Evolutionary conservation across 2,329 filamentous ascomycete species (phyloP).

Genomic region (Davidsoniella neocaledoniae): DNA sequence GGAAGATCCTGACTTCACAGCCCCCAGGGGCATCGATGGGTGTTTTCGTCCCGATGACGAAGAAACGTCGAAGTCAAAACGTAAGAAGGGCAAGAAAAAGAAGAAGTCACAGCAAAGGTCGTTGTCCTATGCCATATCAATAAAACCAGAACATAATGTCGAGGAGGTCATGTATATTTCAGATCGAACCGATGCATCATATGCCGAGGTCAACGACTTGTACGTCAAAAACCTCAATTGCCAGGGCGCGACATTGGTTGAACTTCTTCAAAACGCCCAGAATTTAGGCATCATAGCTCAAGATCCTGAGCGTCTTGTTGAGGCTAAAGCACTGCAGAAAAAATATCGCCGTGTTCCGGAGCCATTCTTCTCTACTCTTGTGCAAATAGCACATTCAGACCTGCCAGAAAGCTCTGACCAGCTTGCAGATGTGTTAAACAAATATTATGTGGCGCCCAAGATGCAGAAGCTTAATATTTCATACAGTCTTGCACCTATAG

Average conservation of each 20-base stretch:
- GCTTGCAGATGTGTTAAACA: conserved; percentile 25
- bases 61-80: conserved; percentile 15
- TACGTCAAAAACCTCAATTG: conserved; percentile 25
- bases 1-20: conserved; percentile 13
- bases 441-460: conserved; percentile 24
- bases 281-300: conserved; percentile 21
- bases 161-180: conserved; percentile 29
- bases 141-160: not conserved
- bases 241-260: conserved; percentile 24
- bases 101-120: conserved; percentile 18
- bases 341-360: conserved; percentile 27
- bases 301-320: conserved; percentile 18
- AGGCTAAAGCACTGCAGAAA: conserved; percentile 20
- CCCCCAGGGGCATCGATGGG: conserved; percentile 62
- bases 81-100: conserved; percentile 25
- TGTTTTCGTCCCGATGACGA: conserved; percentile 46
- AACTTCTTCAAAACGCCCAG: conserved; percentile 28
- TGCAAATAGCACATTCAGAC: conserved; percentile 23
- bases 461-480: conserved; percentile 21
- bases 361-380: conserved; percentile 26
- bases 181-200: conserved; percentile 25
- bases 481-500: conserved; percentile 24
- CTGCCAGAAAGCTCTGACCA: conserved; percentile 23
- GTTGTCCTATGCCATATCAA: not conserved
- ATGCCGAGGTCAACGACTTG: conserved; percentile 24